Percentiles rank a stretch among this genome's conserved stretches.
Evolutionary conservation across 2,329 filamentous ascomycete species (phyloP).

Genomic region (Pseudocercospora fijiensis): DNA sequence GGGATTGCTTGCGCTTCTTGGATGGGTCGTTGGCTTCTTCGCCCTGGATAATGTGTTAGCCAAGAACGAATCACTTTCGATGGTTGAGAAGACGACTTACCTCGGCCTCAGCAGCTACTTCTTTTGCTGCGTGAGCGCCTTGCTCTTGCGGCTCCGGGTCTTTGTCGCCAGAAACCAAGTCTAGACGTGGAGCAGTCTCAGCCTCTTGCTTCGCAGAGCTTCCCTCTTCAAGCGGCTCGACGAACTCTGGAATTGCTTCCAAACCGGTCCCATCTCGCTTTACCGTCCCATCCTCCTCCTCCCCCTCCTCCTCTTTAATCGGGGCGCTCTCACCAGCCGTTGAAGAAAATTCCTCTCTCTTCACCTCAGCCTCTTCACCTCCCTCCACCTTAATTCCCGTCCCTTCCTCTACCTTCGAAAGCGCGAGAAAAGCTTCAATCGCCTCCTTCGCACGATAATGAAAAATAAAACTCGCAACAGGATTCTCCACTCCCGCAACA

Average conservation of each 20-base stretch:
- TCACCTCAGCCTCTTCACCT: background rate
- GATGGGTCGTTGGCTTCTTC: background rate
- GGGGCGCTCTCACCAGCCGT: background rate
- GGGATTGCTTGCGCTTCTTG: background rate
- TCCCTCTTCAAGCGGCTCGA: too few relatives aligned
- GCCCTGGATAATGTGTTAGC: background rate
- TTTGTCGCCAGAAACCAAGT: too few relatives aligned
- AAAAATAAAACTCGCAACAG: background rate
- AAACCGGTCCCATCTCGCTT: too few relatives aligned
- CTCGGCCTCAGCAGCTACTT: background rate
- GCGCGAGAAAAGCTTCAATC: background rate
- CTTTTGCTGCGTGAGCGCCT: background rate
- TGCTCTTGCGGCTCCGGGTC: too few relatives aligned
- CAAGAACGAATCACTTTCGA: background rate
- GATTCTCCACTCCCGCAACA: background rate
- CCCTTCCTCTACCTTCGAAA: background rate
- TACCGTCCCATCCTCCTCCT: background rate
- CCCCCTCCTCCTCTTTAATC: background rate
- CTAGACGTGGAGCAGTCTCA: too few relatives aligned
- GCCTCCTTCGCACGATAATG: conserved; percentile 1
- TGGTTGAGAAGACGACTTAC: background rate
- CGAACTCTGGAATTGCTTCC: too few relatives aligned
- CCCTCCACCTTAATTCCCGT: background rate
- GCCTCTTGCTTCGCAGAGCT: too few relatives aligned
- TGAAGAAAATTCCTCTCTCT: background rate